phyloP scores from a whole-genome alignment of 768 basidiomycete genomes.

The Suillus fuscotomentosus region DNA sequence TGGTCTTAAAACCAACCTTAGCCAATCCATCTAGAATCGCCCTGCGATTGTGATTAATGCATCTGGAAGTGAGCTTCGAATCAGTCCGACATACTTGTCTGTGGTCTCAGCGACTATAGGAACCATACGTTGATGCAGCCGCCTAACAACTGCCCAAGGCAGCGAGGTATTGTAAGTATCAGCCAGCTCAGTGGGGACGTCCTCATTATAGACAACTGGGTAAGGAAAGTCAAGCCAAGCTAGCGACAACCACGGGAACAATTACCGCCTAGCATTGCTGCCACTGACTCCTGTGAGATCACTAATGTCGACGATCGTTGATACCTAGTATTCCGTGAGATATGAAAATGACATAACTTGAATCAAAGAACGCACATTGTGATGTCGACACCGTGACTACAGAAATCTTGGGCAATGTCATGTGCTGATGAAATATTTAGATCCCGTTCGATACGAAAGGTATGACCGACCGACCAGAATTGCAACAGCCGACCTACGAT shows the following conservation, averaged over 20 bases:
- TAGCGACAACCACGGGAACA: background rate
- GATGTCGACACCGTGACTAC: slow-evolving; percentile 28
- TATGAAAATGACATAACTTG: background rate
- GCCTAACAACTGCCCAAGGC: slow-evolving; percentile 14
- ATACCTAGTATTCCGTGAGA: slow-evolving; percentile 11
- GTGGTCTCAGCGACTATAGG: slow-evolving; percentile 19
- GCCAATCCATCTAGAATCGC: slow-evolving; percentile 36
- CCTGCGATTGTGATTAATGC: slow-evolving; percentile 17
- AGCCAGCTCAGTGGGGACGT: slow-evolving; percentile 20
- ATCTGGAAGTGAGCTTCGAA: background rate
- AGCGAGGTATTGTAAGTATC: slow-evolving; percentile 19
- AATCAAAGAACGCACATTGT: slow-evolving; percentile 20
- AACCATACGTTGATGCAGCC: slow-evolving; percentile 19
- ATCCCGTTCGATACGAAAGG: background rate
- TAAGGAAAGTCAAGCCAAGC: background rate
- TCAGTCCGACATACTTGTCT: slow-evolving; percentile 22
- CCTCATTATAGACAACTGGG: slow-evolving; percentile 18
- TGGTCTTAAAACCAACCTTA: slow-evolving; percentile 37
- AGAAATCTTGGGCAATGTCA: slow-evolving; percentile 38
- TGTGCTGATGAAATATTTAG: slow-evolving; percentile 20
- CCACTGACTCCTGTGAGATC: slow-evolving; percentile 12
- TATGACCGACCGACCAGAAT: slow-evolving; percentile 40
- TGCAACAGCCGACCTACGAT: slow-evolving; percentile 69
- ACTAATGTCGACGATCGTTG: slow-evolving; percentile 26
- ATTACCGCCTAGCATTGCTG: slow-evolving; percentile 12